Evolutionary conservation across 1,284 basidiomycete genomes (phyloP), one percentile per base, ranked within the genome.

Genomic region (Exobasidium rhododendri): DNA sequence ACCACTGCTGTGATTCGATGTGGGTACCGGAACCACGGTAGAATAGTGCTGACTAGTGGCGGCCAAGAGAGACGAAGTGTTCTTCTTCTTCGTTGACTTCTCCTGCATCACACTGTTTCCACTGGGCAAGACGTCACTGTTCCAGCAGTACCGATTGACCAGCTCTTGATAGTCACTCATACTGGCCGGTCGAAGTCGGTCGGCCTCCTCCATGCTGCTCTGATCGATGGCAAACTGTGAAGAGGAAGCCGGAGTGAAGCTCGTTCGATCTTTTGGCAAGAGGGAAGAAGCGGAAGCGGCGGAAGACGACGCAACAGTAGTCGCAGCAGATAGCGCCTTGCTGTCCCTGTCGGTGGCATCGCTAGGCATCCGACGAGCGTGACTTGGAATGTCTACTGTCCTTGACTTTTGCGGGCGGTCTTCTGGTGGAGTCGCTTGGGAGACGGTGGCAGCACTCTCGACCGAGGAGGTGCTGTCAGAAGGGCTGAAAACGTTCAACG

Each of bases 131-230:
- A 46, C 14, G 11, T 72, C 69, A 32, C 63, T 56, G 67, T 71
- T 70, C 74, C 73, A 77, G 63, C 74, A 77, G 58, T 70, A 77
- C 24, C 69, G 63, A 3, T 67, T 69, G 24, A 77, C 68, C 4
- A 77, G 62, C 55, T 77, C 73, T 59, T 69, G 67, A 59, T 71
- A 73, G 64, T 71, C 73, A 30, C 71, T 65, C 52, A 73, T 40
- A 49, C 64, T 71, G 47, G 68, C 65, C 4, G 74, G 72, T 11
- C 61, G 55, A 56, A 26, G 40, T 32, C 26, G 31, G 26, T 58
- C 22, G 20, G 22, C 14, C 17, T 26, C 56, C 43, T 13, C 50
- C 32, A 17, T 31, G 31, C 29, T 50, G 24, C n/a, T 51, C 17
- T 10, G 22, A 31, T 45, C 22, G 13, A 29, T 43, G 31, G 46